Evolutionary conservation across 169 alveolate genomes (phyloP).

Genomic region (Cryptosporidium viatorum): DNA sequence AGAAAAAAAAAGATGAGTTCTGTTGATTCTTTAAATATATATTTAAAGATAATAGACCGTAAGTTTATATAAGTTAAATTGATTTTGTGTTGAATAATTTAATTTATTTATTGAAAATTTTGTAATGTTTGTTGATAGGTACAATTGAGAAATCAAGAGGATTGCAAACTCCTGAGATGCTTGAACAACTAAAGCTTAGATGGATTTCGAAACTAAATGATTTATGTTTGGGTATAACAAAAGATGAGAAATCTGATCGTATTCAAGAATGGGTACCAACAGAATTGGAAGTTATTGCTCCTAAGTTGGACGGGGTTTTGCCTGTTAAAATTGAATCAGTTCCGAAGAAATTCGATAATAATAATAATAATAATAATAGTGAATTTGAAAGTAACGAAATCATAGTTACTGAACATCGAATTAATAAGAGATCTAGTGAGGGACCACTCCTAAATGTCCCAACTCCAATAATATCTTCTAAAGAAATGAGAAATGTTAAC

Average conservation of each 20-base stretch:
- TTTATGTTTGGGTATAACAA: slow-evolving; percentile 28
- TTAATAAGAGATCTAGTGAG: neutral
- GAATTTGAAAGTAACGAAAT: neutral
- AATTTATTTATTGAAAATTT: neutral
- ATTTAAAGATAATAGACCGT: slow-evolving; percentile 55
- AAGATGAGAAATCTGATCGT: slow-evolving; percentile 7
- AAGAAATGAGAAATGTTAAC: slow-evolving; percentile 47
- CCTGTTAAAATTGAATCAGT: slow-evolving; percentile 13
- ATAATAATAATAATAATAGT: neutral
- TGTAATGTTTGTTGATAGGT: neutral
- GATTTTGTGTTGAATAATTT: neutral
- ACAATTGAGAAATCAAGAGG: slow-evolving; percentile 66
- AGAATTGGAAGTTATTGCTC: slow-evolving; percentile 22
- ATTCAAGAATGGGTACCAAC: slow-evolving; percentile 37
- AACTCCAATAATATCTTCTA: slow-evolving; percentile 51
- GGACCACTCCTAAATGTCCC: neutral
- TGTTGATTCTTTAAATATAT: slow-evolving; percentile 22
- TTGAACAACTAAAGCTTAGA: slow-evolving; percentile 42
- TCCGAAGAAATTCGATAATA: neutral
- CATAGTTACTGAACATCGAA: neutral
- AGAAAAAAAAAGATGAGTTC: slow-evolving; percentile 2
- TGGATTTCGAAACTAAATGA: slow-evolving; percentile 69
- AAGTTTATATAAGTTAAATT: neutral
- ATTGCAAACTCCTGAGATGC: slow-evolving; percentile 59
- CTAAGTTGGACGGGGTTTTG: slow-evolving; percentile 43